A percentile compares a stretch with the other conserved stretches of the same genome.
These are phyloP conservation scores for Flaveria brownii DNA, from an alignment of 129 eudicot species.

Conservation along the genomic window DNA sequence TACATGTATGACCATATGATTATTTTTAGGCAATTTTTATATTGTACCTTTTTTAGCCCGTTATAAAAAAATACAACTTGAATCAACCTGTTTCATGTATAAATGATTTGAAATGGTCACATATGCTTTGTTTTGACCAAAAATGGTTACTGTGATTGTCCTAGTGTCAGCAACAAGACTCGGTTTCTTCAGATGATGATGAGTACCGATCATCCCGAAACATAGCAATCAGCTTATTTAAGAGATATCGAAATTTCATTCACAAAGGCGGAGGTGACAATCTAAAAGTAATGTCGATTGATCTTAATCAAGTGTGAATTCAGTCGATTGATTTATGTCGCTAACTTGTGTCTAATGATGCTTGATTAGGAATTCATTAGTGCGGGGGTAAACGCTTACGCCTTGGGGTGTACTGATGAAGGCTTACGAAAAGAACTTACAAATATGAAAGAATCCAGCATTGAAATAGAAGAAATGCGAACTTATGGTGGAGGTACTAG, in stretches of 20 bases:
- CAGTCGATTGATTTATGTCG: not conserved
- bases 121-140: not conserved
- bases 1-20: not conserved
- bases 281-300: slow-evolving; percentile 55
- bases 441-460: slow-evolving; percentile 74
- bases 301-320: slow-evolving; percentile 18
- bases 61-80: not conserved
- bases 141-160: slow-evolving; percentile 9
- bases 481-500: slow-evolving; percentile 69
- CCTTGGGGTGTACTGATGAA: slow-evolving; percentile 87
- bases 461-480: slow-evolving; percentile 74
- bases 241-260: slow-evolving; percentile 69
- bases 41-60: not conserved
- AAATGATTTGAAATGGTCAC: not conserved
- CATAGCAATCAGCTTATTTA: slow-evolving; percentile 85
- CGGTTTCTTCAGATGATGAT: slow-evolving; percentile 68
- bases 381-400: slow-evolving; percentile 95
- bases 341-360: slow-evolving; percentile 19
- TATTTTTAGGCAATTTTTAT: not conserved
- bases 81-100: not conserved
- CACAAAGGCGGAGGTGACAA: slow-evolving; percentile 96
- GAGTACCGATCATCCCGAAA: slow-evolving; percentile 94
- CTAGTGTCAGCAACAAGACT: slow-evolving; percentile 72
- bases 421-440: slow-evolving; percentile 79
- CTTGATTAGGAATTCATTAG: slow-evolving; percentile 77